Evolutionary conservation across 2,329 filamentous ascomycete genomes (phyloP), one percentile per base, ranked within the genome.

Genomic region (Sporothrix inflata): DNA sequence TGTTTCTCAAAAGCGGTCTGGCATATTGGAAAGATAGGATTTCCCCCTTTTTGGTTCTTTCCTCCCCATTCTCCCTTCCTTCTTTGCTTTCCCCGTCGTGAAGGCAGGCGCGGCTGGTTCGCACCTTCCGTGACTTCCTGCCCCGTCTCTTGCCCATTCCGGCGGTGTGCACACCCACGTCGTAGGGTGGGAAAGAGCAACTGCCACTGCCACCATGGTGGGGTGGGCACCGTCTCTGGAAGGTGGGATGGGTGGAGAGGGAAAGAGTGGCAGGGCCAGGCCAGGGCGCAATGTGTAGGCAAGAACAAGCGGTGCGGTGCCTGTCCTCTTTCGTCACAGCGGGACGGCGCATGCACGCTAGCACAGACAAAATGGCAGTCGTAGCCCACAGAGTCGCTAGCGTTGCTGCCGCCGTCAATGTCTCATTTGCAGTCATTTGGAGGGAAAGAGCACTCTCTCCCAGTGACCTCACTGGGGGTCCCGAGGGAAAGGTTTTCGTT

Each of bases 81-180:
- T 51, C 27, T 34, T 66, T 19, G 30, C 45, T 24, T 14, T 30
- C 21, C 3, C 12, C 14, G n/a, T 19, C 1, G 30, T 69, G 19
- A 19, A 34, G 49, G 66, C 38, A 69, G 66, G 66, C 49, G 42
- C 66, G 66, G 34, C 66, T 55, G 8, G 30, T 7, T 45, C 34
- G 49, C 34, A 42, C 30, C 49, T 38, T 66, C 21, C 49, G 7
- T 19, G 7, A 14, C n/a, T 40, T 55, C 21, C n/a, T 42, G 30
- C 40, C 12, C 49, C 24, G 6, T 38, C 7, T 45, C n/a, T 66
- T 69, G 45, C 55, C 72, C 53, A 69, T 60, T 73, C 69, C 69
- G 72, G 72, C 72, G 72, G 72, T 73, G 72, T 71, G 72, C 65
- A 67, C 42, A 16, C 24, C 42, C 27, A 38, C 30, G 24, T 67